Conservation (phyloP, 176 grass and related monocot genomes). For the Cocos nucifera region DNA sequence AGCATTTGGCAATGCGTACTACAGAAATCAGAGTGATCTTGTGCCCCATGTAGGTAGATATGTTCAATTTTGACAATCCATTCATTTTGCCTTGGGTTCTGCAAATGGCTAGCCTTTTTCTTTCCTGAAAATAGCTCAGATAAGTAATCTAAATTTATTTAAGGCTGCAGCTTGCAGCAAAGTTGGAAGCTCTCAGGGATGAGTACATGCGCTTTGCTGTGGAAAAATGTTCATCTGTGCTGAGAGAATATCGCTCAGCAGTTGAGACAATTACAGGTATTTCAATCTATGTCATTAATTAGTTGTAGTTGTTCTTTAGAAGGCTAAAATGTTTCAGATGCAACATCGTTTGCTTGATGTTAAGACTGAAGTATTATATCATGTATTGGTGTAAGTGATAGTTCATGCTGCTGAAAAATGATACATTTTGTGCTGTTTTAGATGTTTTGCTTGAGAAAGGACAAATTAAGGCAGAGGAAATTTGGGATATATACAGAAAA, state of each 20-base stretch:
- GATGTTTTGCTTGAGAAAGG: slow-evolving; percentile 38
- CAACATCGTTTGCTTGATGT: too few species aligned
- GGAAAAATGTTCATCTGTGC: slow-evolving; percentile 24
- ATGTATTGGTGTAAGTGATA: too few species aligned
- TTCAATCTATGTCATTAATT: background rate
- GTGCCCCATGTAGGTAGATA: slow-evolving; percentile 16
- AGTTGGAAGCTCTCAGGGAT: slow-evolving; percentile 21
- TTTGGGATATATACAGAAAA: slow-evolving; percentile 29
- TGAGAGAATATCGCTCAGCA: slow-evolving; percentile 31
- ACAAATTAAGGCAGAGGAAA: slow-evolving; percentile 19
- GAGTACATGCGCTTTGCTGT: slow-evolving; percentile 30
- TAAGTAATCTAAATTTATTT: too few species aligned
- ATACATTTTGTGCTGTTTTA: slow-evolving; percentile 4
- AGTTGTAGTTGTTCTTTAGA: background rate
- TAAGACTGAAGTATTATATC: too few species aligned
- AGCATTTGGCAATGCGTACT: slow-evolving; percentile 29
- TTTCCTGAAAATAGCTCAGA: too few species aligned
- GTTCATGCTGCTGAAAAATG: too few species aligned
- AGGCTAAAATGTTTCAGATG: too few species aligned
- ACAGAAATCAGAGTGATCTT: slow-evolving; percentile 25
- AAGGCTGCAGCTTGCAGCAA: slow-evolving; percentile 20
- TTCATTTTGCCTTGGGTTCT: too few species aligned
- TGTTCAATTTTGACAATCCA: background rate
- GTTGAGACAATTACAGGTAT: slow-evolving; percentile 32
- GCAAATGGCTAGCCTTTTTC: too few species aligned